Base-by-base conservation (phyloP, 345 rosid species). In the Rhodomyrtus tomentosa region DNA sequence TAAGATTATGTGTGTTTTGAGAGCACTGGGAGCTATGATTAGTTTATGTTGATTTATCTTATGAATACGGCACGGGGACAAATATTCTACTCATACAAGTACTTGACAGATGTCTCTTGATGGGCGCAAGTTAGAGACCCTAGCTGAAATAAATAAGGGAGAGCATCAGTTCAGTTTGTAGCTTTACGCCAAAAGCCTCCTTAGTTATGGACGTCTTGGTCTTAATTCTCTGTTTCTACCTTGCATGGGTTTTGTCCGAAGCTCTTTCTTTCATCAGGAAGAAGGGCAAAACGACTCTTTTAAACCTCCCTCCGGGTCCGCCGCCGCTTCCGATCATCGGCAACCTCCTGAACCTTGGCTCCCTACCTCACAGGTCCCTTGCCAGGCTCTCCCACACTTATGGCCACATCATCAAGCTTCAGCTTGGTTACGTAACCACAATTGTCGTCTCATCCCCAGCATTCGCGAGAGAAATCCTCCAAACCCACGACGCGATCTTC, bases 371-470 rank as follows among this genome's bases (percentile, higher is more conserved):
- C 87, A 86, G 29, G 59, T 88, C 90, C 12, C 84, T 90, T 3
- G 88, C 91, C 16, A 54, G 85, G 58, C 91, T 90, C 27, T 88
- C 92, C 85, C 27, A 52, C 42, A 81, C 74, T 80, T 82, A 90
- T 55, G 91, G 93, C 45, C 89, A 90, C 16, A 49, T 91, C 56
- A 89, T 91, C 89, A 89, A 48, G 56, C 74, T 91, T 5, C 82
- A 81, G 21, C 86, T 90, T 12, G 93, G 92, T 74, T 85, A 80
- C 11, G 54, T 90, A 4, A 87, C 89, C 76, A 85, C 89, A 5
- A 29, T 87, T 10, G 85, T 87, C 56, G 58, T 85, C 18, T 79
- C 87, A 5, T 89, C 88, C 59, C 86, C 3, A 48, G 50, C 5
- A 27, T 24, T 76, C 18, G 88, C 85, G 22, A 25, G 55, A 58